Percentiles rank a stretch among this genome's conserved stretches.
These are phyloP conservation scores for Corchorus olitorius DNA, from an alignment of 345 rosid genomes.

Conservation along the genomic window DNA sequence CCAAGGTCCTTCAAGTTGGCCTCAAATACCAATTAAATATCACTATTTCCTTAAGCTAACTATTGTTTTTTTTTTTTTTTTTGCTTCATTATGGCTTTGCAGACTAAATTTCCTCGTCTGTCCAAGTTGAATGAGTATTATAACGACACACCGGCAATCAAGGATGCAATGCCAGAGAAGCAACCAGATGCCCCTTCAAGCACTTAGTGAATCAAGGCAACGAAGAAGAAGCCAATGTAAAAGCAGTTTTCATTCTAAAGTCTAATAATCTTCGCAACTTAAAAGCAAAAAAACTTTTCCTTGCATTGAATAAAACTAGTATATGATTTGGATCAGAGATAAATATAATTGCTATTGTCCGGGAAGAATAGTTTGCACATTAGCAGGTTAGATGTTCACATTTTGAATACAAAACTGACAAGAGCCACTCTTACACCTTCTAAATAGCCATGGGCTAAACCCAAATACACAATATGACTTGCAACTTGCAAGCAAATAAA, in stretches of 20 bases:
- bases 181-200: slow-evolving; percentile 42
- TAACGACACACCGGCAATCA: slow-evolving; percentile 43
- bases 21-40: no score
- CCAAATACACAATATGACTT: background rate
- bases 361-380: background rate
- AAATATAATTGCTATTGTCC: no score
- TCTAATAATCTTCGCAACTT: no score
- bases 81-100: no score
- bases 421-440: background rate
- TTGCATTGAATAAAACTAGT: no score
- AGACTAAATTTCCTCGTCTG: slow-evolving; percentile 45
- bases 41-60: no score
- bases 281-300: no score
- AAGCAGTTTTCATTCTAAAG: slow-evolving; percentile 22
- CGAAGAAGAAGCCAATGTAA: slow-evolving; percentile 4
- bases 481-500: slow-evolving; percentile 8
- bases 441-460: background rate
- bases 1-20: no score
- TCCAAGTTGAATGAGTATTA: slow-evolving; percentile 58
- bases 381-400: background rate
- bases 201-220: background rate
- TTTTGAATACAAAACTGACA: background rate
- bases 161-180: slow-evolving; percentile 31
- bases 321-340: no score
- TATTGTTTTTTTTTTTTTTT: no score